A percentile compares a stretch with the other conserved stretches of the same genome.
Conservation (phyloP, 108 stramenopile genomes). For the Aurantiochytrium sp. region DNA sequence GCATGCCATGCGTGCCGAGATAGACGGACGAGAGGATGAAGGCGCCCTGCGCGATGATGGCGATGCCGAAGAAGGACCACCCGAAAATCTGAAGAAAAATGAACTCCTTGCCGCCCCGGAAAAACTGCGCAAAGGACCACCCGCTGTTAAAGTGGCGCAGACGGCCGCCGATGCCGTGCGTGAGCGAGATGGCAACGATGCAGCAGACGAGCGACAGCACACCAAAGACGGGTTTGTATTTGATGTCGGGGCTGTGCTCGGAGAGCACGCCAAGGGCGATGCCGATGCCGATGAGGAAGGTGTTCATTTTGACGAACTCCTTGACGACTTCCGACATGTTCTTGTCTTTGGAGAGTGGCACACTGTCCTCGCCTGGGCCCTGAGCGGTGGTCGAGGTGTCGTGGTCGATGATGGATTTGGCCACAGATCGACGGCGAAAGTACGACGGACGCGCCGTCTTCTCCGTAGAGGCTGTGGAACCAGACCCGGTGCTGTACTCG, state of each 20-base stretch:
- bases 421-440: neutral
- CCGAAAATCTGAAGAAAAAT: neutral
- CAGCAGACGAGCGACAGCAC: slow-evolving; percentile 22
- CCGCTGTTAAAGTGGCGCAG: neutral
- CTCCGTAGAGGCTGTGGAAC: too few species aligned
- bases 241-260: neutral
- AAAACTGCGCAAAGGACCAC: slow-evolving; percentile 10
- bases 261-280: neutral
- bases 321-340: neutral
- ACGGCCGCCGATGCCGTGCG: slow-evolving; percentile 6
- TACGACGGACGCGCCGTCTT: neutral
- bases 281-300: neutral
- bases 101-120: slow-evolving; percentile 26
- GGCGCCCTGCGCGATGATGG: neutral
- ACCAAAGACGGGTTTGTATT: neutral
- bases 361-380: neutral
- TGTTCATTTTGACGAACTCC: slow-evolving; percentile 20
- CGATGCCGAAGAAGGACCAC: neutral
- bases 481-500: neutral
- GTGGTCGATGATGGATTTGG: neutral
- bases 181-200: slow-evolving; percentile 6
- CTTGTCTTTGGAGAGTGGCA: neutral
- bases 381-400: too few species aligned
- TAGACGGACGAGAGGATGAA: neutral
- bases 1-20: neutral